phyloP scores from a whole-genome alignment of 176 grass and related monocot species.

The Avena eriantha region DNA sequence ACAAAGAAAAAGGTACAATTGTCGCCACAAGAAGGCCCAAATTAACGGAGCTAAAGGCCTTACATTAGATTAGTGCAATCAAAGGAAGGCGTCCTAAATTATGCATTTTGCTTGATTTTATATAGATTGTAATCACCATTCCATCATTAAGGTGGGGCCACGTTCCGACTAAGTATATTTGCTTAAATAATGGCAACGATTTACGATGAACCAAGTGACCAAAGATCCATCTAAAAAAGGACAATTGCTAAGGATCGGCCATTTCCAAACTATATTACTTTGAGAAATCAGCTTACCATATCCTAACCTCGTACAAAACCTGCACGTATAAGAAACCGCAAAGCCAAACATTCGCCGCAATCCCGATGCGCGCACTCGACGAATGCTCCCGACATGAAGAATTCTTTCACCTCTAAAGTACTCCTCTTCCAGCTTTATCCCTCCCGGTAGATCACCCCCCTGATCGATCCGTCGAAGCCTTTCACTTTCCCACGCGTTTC shows the following conservation, averaged over 20 bases:
- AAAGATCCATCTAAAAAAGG: not conserved
- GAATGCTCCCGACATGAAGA: constrained; percentile 56
- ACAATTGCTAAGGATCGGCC: not conserved
- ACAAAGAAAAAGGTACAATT: too few relatives aligned
- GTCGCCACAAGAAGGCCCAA: too few relatives aligned
- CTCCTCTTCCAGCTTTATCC: constrained; percentile 36
- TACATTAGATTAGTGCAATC: too few relatives aligned
- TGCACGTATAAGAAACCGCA: constrained; percentile 14
- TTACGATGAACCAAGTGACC: too few relatives aligned
- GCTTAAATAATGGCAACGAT: not conserved
- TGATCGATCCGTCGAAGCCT: constrained; percentile 13
- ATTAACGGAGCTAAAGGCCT: too few relatives aligned
- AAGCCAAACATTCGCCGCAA: constrained; percentile 50
- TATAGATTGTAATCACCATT: not conserved
- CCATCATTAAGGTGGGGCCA: constrained; percentile 13
- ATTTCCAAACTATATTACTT: not conserved
- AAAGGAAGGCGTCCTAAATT: not conserved
- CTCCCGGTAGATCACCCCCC: constrained; percentile 39
- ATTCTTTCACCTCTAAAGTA: constrained; percentile 59
- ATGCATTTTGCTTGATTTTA: not conserved
- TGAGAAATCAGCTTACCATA: not conserved
- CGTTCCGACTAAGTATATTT: not conserved
- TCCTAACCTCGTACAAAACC: constrained; percentile 50
- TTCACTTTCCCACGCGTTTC: constrained; percentile 55
- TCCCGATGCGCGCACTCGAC: constrained; percentile 42